Conservation (phyloP, 768 basidiomycete species). For the Termitomyces sp. region DNA sequence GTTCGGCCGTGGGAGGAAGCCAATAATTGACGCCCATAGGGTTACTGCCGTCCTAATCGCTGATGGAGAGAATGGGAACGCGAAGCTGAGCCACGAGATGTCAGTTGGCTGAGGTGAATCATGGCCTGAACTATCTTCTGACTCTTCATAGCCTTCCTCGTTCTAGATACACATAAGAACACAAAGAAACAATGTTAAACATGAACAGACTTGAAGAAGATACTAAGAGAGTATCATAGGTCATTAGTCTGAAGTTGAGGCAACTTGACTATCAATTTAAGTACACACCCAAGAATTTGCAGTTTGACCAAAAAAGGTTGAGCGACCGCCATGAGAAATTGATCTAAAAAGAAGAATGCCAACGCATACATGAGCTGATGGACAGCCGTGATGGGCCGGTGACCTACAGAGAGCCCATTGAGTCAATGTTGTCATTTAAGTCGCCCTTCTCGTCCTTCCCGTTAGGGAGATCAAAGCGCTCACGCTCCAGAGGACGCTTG, state of each 20-base stretch:
- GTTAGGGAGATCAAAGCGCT: constrained; percentile 34
- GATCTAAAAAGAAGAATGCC: constrained; percentile 31
- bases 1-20: constrained; percentile 35
- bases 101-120: constrained; percentile 41
- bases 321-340: constrained; percentile 55
- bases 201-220: constrained; percentile 50
- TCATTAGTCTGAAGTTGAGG: constrained; percentile 4
- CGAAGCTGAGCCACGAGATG: constrained; percentile 52
- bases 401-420: constrained; percentile 57
- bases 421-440: constrained; percentile 50
- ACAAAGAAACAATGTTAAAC: not conserved
- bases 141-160: constrained; percentile 53
- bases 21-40: constrained; percentile 38
- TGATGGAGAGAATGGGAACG: constrained; percentile 51
- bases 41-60: constrained; percentile 36
- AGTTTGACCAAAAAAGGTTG: constrained; percentile 59
- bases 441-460: constrained; percentile 40
- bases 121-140: constrained; percentile 31
- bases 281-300: constrained; percentile 61
- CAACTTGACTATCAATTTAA: not conserved
- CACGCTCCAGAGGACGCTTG: constrained; percentile 62
- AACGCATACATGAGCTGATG: constrained; percentile 12
- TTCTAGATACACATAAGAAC: constrained; percentile 30
- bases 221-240: constrained; percentile 31
- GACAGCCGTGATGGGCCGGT: constrained; percentile 8